Conservation (phyloP, 306 rosid genomes). For the Quercus agrifolia region DNA sequence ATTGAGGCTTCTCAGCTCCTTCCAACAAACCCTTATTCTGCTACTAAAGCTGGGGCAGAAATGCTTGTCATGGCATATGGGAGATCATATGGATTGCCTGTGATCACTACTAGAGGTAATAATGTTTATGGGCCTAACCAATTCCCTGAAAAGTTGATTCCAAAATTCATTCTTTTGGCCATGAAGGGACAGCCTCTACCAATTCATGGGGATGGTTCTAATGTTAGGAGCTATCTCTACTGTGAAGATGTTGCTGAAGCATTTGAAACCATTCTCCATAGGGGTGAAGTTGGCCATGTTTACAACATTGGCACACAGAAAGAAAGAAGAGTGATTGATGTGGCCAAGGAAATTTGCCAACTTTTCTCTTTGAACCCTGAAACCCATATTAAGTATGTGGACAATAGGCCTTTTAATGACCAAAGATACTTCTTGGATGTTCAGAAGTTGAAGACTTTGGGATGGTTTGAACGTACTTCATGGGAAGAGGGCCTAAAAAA, state of each 20-base stretch:
- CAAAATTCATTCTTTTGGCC: slow-evolving; percentile 86
- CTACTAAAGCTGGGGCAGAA: slow-evolving; percentile 93
- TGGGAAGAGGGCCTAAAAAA: slow-evolving; percentile 93
- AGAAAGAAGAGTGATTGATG: slow-evolving; percentile 91
- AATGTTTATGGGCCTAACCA: slow-evolving; percentile 92
- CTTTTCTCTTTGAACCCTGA: slow-evolving; percentile 61
- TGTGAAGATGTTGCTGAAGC: slow-evolving; percentile 98
- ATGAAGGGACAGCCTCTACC: slow-evolving; percentile 90
- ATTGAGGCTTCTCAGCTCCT: slow-evolving; percentile 93
- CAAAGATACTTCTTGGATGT: slow-evolving; percentile 86
- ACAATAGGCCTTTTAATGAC: slow-evolving; percentile 88
- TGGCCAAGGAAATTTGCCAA: slow-evolving; percentile 74
- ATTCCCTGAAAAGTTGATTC: slow-evolving; percentile 84
- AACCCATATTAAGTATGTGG: slow-evolving; percentile 71
- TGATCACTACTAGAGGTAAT: slow-evolving; percentile 88
- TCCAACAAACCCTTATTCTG: slow-evolving; percentile 91
- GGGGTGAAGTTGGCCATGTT: slow-evolving; percentile 94
- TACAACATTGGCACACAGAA: slow-evolving; percentile 81
- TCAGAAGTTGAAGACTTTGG: slow-evolving; percentile 69
- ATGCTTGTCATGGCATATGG: slow-evolving; percentile 99
- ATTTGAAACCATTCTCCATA: slow-evolving; percentile 83
- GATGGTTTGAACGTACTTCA: slow-evolving; percentile 77
- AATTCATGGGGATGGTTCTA: slow-evolving; percentile 90
- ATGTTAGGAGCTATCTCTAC: slow-evolving; percentile 83
- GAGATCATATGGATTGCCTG: slow-evolving; percentile 81